phyloP scores from a whole-genome alignment of 768 basidiomycete species.

The Boletus reticuloceps region DNA sequence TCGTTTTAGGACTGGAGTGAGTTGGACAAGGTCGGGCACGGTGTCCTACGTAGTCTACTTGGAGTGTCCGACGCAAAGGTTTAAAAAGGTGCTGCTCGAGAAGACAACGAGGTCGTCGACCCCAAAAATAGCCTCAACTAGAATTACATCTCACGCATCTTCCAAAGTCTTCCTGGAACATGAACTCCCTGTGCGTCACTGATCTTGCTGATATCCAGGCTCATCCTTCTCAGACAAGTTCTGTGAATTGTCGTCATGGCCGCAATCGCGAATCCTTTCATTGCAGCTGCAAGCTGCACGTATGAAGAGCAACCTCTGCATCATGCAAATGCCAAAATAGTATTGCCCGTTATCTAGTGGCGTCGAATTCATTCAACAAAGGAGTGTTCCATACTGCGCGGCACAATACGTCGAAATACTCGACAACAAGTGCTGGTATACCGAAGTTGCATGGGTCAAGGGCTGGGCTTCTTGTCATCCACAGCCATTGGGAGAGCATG shows the following conservation, averaged over 20 bases:
- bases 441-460: slow-evolving; percentile 25
- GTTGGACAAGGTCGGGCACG: slow-evolving; percentile 7
- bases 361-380: slow-evolving; percentile 21
- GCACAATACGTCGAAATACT: slow-evolving; percentile 5
- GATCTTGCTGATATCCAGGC: slow-evolving; percentile 10
- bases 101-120: slow-evolving; percentile 24
- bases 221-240: slow-evolving; percentile 12
- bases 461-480: slow-evolving; percentile 15
- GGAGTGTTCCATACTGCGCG: slow-evolving; percentile 22
- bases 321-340: slow-evolving; percentile 22
- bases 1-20: slow-evolving; percentile 4
- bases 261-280: slow-evolving; percentile 13
- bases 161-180: slow-evolving; percentile 18
- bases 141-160: slow-evolving; percentile 22
- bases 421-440: slow-evolving; percentile 6
- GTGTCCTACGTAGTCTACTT: slow-evolving; percentile 18
- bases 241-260: slow-evolving; percentile 27
- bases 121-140: slow-evolving; percentile 20
- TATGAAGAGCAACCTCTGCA: slow-evolving; percentile 7
- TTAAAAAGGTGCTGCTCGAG: slow-evolving; percentile 23
- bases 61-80: slow-evolving; percentile 5
- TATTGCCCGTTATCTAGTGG: slow-evolving; percentile 26
- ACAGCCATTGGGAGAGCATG: slow-evolving; percentile 10
- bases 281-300: not conserved
- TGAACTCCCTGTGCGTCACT: slow-evolving; percentile 16